phyloP scores from a whole-genome alignment of 23 red algal genomes.

The Gracilariopsis chorda region DNA sequence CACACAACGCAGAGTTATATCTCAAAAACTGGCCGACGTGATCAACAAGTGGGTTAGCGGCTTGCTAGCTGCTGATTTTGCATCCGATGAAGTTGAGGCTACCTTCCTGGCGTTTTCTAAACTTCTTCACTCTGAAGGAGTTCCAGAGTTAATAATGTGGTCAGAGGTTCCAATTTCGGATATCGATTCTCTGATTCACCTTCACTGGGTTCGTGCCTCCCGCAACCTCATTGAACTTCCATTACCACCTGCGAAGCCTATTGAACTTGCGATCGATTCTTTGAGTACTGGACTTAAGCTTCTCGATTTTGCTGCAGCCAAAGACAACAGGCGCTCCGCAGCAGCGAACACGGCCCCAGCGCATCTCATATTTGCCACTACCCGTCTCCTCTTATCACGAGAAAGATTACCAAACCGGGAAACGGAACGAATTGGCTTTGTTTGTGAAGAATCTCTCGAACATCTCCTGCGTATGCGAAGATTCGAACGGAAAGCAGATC shows the following conservation, averaged over 20 bases:
- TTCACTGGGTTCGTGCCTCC: constrained; percentile 11
- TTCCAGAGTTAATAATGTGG: background rate
- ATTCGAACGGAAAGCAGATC: background rate
- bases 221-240: constrained; percentile 14
- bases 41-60: constrained; percentile 1
- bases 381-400: background rate
- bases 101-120: background rate
- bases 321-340: background rate
- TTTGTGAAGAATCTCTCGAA: background rate
- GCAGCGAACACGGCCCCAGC: constrained; percentile 11
- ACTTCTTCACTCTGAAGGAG: background rate
- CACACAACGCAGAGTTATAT: background rate
- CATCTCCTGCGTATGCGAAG: background rate
- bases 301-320: background rate
- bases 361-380: background rate
- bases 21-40: background rate
- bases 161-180: background rate
- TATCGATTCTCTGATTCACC: background rate
- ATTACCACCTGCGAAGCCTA: background rate
- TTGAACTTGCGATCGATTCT: background rate
- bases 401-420: background rate
- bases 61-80: background rate
- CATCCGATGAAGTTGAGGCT: background rate
- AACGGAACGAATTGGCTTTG: background rate
- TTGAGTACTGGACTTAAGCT: background rate